These are phyloP conservation scores for Dactylonectria macrodidyma DNA, from an alignment of 2,329 filamentous ascomycete species.

Conservation along the genomic window DNA sequence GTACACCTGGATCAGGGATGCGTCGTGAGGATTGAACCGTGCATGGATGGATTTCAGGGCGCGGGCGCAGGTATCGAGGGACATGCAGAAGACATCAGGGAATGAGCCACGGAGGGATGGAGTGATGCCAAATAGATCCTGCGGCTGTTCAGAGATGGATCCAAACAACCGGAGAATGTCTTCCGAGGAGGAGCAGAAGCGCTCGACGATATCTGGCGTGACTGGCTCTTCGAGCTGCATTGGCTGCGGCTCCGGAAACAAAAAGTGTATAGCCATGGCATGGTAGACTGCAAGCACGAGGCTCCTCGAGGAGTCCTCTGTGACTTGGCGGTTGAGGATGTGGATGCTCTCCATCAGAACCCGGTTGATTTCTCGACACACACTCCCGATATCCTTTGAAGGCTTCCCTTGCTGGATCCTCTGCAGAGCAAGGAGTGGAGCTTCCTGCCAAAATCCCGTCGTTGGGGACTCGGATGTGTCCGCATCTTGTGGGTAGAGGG, in stretches of 20 bases:
- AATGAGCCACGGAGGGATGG: conserved; percentile 45
- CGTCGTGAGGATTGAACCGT: conserved; percentile 39
- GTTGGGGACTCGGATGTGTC: conserved; percentile 31
- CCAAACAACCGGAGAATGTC: conserved; percentile 48
- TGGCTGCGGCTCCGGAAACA: conserved; percentile 47
- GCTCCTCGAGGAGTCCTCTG: conserved; percentile 43
- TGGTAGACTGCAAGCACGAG: conserved; percentile 53
- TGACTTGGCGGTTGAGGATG: conserved; percentile 41
- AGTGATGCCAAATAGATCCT: conserved; percentile 36
- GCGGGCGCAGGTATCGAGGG: conserved; percentile 51
- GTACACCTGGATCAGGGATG: conserved; percentile 41
- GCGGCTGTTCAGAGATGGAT: conserved; percentile 37
- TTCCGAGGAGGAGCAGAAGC: conserved; percentile 49
- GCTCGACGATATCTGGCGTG: conserved; percentile 45
- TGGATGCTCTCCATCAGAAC: conserved; percentile 47
- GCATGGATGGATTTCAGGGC: conserved; percentile 46
- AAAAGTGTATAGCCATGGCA: conserved; percentile 52
- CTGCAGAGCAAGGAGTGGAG: conserved; percentile 39
- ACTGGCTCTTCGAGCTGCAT: conserved; percentile 39
- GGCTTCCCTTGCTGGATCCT: conserved; percentile 41
- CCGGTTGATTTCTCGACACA: conserved; percentile 49
- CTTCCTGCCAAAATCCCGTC: conserved; percentile 43
- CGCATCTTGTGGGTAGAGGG: conserved; percentile 41
- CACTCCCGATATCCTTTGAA: conserved; percentile 35
- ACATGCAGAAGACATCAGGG: conserved; percentile 48